phyloP scores from a whole-genome alignment of 2,329 filamentous ascomycete genomes.

The Eurotiales sp. region DNA sequence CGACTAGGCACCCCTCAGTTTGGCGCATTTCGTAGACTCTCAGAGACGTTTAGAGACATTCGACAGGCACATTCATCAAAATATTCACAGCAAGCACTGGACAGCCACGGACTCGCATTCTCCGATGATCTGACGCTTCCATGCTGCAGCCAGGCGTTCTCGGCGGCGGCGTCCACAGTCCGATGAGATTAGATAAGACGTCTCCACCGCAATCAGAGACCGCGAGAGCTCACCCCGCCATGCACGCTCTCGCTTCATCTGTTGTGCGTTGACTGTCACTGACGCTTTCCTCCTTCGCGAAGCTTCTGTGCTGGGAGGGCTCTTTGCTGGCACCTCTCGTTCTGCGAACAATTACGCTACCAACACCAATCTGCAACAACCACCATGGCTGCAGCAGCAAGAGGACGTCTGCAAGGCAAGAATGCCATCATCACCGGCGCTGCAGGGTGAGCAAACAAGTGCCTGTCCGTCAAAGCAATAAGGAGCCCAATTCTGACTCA shows the following conservation, averaged over 20 bases:
- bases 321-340: no score
- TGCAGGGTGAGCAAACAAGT: conserved; percentile 61
- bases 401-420: conserved; percentile 58
- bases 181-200: conserved; percentile 16
- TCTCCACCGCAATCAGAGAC: conserved; percentile 3
- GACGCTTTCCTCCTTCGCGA: no score
- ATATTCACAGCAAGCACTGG: no score
- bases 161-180: neutral
- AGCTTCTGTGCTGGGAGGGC: no score
- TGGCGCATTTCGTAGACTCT: no score
- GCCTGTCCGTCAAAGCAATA: neutral
- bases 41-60: no score
- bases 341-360: no score
- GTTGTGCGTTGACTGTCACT: no score
- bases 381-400: conserved; percentile 16
- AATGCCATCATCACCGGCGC: conserved; percentile 78
- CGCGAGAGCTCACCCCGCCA: neutral
- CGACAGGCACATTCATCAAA: no score
- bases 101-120: no score
- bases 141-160: no score
- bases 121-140: no score
- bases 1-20: neutral
- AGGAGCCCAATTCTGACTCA: conserved; percentile 1
- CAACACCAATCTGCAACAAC: neutral
- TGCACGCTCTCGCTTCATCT: neutral